Evolutionary conservation across 495 filamentous ascomycete species (phyloP), one percentile per base, ranked within the genome.

Genomic region (Pyrenula aspistea): DNA sequence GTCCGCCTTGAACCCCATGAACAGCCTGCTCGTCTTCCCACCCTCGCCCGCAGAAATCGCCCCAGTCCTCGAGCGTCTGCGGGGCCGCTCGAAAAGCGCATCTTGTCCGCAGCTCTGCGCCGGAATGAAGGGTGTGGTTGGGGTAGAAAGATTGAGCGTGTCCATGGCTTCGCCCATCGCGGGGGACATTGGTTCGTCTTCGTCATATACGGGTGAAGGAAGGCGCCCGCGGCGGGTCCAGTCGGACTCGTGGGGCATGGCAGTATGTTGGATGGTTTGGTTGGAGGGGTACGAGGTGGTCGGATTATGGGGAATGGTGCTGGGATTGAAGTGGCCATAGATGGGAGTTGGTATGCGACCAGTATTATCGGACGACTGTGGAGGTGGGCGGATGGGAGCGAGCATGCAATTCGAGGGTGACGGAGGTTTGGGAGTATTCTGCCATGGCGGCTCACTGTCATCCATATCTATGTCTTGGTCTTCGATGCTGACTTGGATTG

Each of bases 1-100:
- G 67, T 92, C 88, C 12, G 84, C 81, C 48, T 89, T 76, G 69
- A 86, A 93, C 20, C 90, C 90, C 83, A 95, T 91, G 59, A 82
- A 84, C 62, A 94, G 83, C 24, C 31, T 42, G 31, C 78, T 77
- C 60, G 78, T 77, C 68, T 83, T 90, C 72, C 81, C 75, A 55
- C 63, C 81, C 60, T 69, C 69, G n/a, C 70, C 72, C 57, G 57
- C 54, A 53, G 54, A 36, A 31, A 56, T 48, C 25, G 2, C 31
- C 10, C 57, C 54, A 2, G 24, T 59, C n/a, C 15, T 8, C 42
- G 25, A 21, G 2, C 24, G 24, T 56, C 60, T 65, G 19, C 42
- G 49, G 24, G 63, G 66, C 22, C 54, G 59, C 22, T 56, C 47
- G 8, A 54, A 48, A 19, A 54, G 53, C 36, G 54, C 23, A 67